Base-by-base conservation (phyloP, 371 early-diverging fungal genomes). In the Coemansia sp. region DNA sequence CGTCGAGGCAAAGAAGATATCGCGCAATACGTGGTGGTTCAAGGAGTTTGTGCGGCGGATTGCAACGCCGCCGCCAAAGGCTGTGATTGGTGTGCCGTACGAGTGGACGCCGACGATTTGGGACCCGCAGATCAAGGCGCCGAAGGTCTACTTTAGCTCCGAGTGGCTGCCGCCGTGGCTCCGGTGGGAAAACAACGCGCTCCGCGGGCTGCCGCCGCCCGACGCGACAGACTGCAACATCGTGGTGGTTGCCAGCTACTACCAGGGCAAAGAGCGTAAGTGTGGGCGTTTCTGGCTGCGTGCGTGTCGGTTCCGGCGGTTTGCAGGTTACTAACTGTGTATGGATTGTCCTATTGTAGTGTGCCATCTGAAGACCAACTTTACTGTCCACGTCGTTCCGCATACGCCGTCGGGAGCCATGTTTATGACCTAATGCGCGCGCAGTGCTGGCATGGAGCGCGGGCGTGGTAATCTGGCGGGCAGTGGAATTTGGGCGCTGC, bases 121-220 rank as follows among this genome's bases (percentile, higher is more conserved):
- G 84, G 88, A 88, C 63, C 89, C 88, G 1, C 87, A 88, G 64
- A 77, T 85, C 64, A 78, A 79, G 54, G 82, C 80, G 31, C 85
- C 85, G 5, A 84, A 81, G n/a, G 86, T 81, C 20, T 80, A 80
- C 56, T 88, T 87, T 68, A 68, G 72, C 56, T 86, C 86, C 4
- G 85, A 85, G 12, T 81, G 82, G 81, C 70, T 88, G 33, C 88
- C 88, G 3, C 14, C 65, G 30, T 88, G 88, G 88, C 72, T 88
- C 34, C 68, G 76, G 53, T 88, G 88, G 88, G 81, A 84, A 36
- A 81, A 82, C 69, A 84, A 84, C 57, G 66, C 80, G 26, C 71
- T 88, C 26, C 77, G 79, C 2, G 88, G 88, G 1, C 76, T 82
- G 48, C 87, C 88, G 0, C 77, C 76, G 1, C 60, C 78, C 1